Percentiles rank a stretch among this genome's conserved stretches.
These are phyloP conservation scores for Huntiella decipiens DNA, from an alignment of 2,329 filamentous ascomycete genomes.

Conservation along the genomic window DNA sequence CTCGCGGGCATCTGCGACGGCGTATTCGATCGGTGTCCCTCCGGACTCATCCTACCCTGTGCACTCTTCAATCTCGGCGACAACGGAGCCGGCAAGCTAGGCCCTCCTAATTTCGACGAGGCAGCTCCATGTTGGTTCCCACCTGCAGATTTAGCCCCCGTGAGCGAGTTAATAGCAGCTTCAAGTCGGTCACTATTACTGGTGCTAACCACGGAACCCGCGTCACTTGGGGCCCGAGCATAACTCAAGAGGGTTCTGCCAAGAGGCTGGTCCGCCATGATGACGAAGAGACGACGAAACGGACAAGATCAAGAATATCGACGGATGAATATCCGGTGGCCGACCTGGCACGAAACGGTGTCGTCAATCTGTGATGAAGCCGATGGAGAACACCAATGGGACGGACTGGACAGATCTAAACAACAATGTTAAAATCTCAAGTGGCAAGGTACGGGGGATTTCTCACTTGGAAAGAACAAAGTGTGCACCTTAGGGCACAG, in stretches of 20 bases:
- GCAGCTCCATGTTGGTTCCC: background rate
- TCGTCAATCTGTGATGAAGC: too few relatives aligned
- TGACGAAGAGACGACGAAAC: background rate
- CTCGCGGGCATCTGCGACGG: background rate
- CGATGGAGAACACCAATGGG: too few relatives aligned
- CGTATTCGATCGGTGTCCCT: constrained; percentile 6
- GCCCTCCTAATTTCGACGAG: background rate
- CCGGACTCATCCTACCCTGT: constrained; percentile 4
- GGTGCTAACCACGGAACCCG: constrained; percentile 1
- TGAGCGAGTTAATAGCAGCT: constrained; percentile 7
- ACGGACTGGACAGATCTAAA: too few relatives aligned
- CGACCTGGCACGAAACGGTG: too few relatives aligned
- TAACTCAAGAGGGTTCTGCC: constrained; percentile 8
- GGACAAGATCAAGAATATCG: too few relatives aligned
- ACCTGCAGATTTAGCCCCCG: background rate
- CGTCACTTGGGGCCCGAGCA: constrained; percentile 8
- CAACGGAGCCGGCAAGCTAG: background rate
- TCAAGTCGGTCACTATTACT: constrained; percentile 5
- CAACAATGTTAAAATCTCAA: too few relatives aligned
- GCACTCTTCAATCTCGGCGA: background rate
- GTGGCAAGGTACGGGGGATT: too few relatives aligned
- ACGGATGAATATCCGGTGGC: too few relatives aligned
- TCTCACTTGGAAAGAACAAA: too few relatives aligned
- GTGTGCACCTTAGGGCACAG: too few relatives aligned
- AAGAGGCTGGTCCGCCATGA: constrained; percentile 4